These are phyloP conservation scores for Pleurotus djamor DNA, from an alignment of 768 basidiomycete species.

Conservation along the genomic window DNA sequence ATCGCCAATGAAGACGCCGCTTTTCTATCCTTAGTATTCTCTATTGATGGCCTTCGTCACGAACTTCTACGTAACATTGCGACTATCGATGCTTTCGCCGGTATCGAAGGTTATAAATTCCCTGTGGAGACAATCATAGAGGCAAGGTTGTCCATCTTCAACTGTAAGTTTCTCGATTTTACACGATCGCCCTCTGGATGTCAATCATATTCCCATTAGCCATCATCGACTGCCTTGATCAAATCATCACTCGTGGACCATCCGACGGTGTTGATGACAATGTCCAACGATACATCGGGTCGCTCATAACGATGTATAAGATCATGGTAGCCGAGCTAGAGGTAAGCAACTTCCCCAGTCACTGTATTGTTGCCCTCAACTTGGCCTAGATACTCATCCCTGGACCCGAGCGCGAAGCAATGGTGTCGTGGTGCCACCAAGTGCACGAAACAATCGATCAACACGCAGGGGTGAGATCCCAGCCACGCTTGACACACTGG, in stretches of 20 bases:
- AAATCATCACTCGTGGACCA: slow-evolving; percentile 25
- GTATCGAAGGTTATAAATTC: slow-evolving; percentile 24
- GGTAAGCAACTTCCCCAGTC: slow-evolving; percentile 24
- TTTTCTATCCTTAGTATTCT: slow-evolving; percentile 54
- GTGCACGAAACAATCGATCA: slow-evolving; percentile 24
- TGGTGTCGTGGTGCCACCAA: slow-evolving; percentile 30
- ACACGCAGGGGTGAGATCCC: slow-evolving; percentile 26
- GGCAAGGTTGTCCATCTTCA: slow-evolving; percentile 33
- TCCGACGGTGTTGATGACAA: slow-evolving; percentile 20
- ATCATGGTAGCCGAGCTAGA: slow-evolving; percentile 46
- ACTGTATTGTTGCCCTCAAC: slow-evolving; percentile 13
- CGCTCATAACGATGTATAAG: slow-evolving; percentile 44
- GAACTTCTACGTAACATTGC: slow-evolving; percentile 40
- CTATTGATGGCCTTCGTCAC: slow-evolving; percentile 55
- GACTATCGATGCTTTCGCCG: slow-evolving; percentile 15
- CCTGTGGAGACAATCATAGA: slow-evolving; percentile 23
- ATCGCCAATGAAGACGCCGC: slow-evolving; percentile 54
- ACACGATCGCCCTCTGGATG: slow-evolving; percentile 8
- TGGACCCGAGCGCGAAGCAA: slow-evolving; percentile 15
- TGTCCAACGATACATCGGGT: slow-evolving; percentile 36
- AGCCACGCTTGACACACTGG: slow-evolving; percentile 27
- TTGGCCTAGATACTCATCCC: slow-evolving; percentile 8
- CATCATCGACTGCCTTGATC: slow-evolving; percentile 41
- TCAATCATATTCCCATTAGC: slow-evolving; percentile 24
- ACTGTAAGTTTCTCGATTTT: slow-evolving; percentile 25